Evolutionary conservation across 2,329 filamentous ascomycete genomes (phyloP).

Genomic region (Diaporthe ilicicola): DNA sequence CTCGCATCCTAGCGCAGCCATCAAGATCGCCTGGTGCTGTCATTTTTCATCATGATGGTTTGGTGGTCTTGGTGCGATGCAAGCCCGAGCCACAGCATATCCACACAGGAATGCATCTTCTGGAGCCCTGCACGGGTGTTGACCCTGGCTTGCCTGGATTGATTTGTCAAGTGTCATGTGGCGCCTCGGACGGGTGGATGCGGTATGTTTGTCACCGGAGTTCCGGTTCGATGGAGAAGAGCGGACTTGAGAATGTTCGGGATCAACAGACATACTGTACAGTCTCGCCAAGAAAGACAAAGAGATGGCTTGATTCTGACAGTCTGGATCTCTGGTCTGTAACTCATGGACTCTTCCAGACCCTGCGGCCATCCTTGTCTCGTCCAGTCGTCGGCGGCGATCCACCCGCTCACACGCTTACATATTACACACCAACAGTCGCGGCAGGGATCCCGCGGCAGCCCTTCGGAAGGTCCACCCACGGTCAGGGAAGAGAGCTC

Average conservation of each 20-base stretch:
- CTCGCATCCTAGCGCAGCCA: not conserved
- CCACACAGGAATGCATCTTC: not conserved
- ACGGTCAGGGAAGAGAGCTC: not conserved
- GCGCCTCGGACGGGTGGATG: not conserved
- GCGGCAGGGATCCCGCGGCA: constrained; percentile 9
- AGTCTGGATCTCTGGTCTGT: constrained; percentile 23
- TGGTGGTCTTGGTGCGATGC: no score
- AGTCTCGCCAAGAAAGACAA: no score
- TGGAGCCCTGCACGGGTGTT: not conserved
- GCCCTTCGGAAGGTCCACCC: not conserved
- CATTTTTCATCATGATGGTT: no score
- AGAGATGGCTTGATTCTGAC: not conserved
- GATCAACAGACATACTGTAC: not conserved
- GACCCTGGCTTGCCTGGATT: no score
- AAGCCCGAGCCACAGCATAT: not conserved
- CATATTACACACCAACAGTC: not conserved
- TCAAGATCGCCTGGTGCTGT: not conserved
- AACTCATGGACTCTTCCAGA: constrained; percentile 28
- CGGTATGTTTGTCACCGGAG: not conserved
- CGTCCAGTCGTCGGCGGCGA: constrained; percentile 8
- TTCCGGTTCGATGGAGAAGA: not conserved
- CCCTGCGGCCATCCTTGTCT: constrained; percentile 30
- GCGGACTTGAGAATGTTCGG: not conserved
- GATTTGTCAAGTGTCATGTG: no score
- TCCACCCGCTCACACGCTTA: constrained; percentile 6